A percentile compares a stretch with the other conserved stretches of the same genome.
Evolutionary conservation across 2,329 filamentous ascomycete species (phyloP).

Genomic region (Delphinella strobiligena): DNA sequence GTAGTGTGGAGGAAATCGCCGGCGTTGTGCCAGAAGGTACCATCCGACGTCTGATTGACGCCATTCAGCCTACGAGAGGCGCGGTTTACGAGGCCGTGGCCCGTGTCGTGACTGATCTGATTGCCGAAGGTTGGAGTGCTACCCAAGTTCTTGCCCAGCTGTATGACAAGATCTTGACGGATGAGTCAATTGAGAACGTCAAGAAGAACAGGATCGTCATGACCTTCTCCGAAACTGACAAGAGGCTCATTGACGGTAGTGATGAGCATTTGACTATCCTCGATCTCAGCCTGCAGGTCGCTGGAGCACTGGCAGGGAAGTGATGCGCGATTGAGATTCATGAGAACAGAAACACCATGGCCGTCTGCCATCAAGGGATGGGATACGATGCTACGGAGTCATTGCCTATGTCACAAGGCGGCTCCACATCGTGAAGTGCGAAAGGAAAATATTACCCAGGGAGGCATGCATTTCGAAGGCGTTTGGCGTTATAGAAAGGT

Average conservation of each 20-base stretch:
- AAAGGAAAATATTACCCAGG: too few relatives aligned
- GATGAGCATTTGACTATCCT: conserved; percentile 90
- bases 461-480: too few relatives aligned
- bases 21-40: conserved; percentile 76
- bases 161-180: conserved; percentile 64
- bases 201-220: conserved; percentile 87
- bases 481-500: too few relatives aligned
- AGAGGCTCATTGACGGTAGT: conserved; percentile 83
- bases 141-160: conserved; percentile 76
- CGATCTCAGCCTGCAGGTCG: conserved; percentile 68
- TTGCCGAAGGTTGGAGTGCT: conserved; percentile 95
- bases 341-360: neutral
- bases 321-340: neutral
- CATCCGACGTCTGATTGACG: conserved; percentile 56
- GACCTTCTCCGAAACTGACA: conserved; percentile 88
- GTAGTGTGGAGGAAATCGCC: conserved; percentile 84
- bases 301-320: conserved; percentile 12
- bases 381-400: too few relatives aligned
- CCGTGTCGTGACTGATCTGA: conserved; percentile 73
- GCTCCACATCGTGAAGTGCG: too few relatives aligned
- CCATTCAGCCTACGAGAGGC: conserved; percentile 60
- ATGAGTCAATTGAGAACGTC: conserved; percentile 64
- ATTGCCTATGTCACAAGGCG: too few relatives aligned
- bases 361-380: neutral
- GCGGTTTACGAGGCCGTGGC: conserved; percentile 63